These are phyloP conservation scores for Pestalotiopsis sp. DNA, from an alignment of 2,329 filamentous ascomycete species.

Conservation along the genomic window DNA sequence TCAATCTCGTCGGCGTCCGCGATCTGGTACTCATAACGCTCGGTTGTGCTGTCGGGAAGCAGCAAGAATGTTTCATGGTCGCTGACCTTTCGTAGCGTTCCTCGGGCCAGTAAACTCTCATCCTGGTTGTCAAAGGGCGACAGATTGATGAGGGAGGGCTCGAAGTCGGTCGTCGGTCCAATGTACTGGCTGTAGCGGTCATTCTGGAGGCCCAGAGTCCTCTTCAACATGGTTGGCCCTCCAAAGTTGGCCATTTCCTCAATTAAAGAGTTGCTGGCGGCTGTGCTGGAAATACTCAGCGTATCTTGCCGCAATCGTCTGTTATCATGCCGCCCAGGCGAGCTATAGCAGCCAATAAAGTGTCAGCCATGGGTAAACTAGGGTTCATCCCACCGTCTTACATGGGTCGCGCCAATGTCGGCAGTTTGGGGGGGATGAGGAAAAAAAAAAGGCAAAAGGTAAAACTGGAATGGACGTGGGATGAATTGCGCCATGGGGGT, in stretches of 20 bases:
- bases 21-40: conserved; percentile 69
- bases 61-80: conserved; percentile 79
- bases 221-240: conserved; percentile 65
- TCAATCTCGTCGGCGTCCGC: conserved; percentile 75
- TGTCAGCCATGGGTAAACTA: conserved; percentile 39
- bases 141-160: conserved; percentile 79
- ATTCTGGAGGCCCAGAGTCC: conserved; percentile 74
- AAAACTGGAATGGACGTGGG: conserved; percentile 21
- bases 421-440: neutral
- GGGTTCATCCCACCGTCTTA: conserved; percentile 4
- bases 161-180: conserved; percentile 80
- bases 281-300: conserved; percentile 62
- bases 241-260: conserved; percentile 74
- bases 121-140: conserved; percentile 80
- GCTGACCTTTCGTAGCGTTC: conserved; percentile 74
- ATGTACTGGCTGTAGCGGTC: conserved; percentile 84
- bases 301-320: conserved; percentile 55
- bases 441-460: neutral
- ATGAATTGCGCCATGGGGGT: conserved; percentile 17
- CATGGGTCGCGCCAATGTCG: neutral
- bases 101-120: conserved; percentile 72
- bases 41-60: conserved; percentile 73
- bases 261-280: conserved; percentile 63
- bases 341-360: conserved; percentile 54
- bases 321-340: conserved; percentile 57